These are phyloP conservation scores for Canavalia gladiata DNA, from an alignment of 306 rosid species.

Conservation along the genomic window DNA sequence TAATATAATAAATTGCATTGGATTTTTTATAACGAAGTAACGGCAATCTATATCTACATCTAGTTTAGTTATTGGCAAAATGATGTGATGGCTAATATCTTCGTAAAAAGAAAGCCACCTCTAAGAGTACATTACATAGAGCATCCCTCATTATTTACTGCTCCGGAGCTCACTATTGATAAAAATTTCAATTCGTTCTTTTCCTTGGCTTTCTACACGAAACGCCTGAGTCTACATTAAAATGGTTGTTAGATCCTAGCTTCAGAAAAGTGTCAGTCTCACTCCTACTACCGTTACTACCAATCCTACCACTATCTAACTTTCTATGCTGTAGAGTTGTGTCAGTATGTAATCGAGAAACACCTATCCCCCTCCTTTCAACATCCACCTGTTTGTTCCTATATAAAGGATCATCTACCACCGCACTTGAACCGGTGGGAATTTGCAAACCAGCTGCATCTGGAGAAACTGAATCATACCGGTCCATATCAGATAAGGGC, in stretches of 20 bases:
- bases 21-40: conserved; percentile 1
- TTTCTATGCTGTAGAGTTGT: conserved; percentile 59
- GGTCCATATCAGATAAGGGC: conserved; percentile 65
- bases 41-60: conserved; percentile 19
- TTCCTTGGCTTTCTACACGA: conserved; percentile 63
- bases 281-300: conserved; percentile 49
- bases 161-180: conserved; percentile 48
- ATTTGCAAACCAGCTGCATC: conserved; percentile 44
- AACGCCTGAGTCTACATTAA: conserved; percentile 53
- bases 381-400: conserved; percentile 44
- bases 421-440: conserved; percentile 32
- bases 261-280: conserved; percentile 63
- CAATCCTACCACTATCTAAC: conserved; percentile 62
- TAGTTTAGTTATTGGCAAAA: conserved; percentile 40
- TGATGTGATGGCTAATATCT: conserved; percentile 25
- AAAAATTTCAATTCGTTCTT: conserved; percentile 57
- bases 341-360: conserved; percentile 67
- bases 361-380: conserved; percentile 48
- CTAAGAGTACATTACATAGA: conserved; percentile 45
- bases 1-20: not conserved
- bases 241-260: conserved; percentile 64
- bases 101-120: conserved; percentile 23
- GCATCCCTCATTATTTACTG: conserved; percentile 62
- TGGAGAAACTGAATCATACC: conserved; percentile 59
- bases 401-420: conserved; percentile 36